Evolutionary conservation across 352 stramenopile species (phyloP), one percentile per base, ranked within the genome.

Genomic region (Thraustochytrium sp.): DNA sequence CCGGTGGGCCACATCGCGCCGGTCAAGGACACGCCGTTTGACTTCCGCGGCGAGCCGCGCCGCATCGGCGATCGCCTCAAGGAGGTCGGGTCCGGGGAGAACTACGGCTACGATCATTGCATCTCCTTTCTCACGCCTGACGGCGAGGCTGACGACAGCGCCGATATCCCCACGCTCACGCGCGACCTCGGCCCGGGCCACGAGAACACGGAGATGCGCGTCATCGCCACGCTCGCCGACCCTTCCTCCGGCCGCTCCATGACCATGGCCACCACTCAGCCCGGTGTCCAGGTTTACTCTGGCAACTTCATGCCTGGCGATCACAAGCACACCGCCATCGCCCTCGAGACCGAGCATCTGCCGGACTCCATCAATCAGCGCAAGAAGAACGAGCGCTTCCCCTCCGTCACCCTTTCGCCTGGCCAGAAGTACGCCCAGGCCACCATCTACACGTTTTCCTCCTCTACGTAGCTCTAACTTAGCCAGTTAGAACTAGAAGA

Each of bases 241-340:
- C 31, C 36, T 31, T 16, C 34, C 2, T 40, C n/a, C 3, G 84
- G 77, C 4, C 40, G 75, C 16, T 5, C 44, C 18, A 61, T 87
- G 38, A 54, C 61, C 3, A 40, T 87, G 2, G 18, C 37, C 2
- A 84, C 74, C 29, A 86, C 48, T 18, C 82, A 87, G 63, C 82
- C 82, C 16, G 85, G 82, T 21, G 44, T 87, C 23, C 85, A 87
- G 42, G 31, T 87, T 0, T 87, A 87, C 61, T 85, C 85, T 31
- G 85, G 36, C 31, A 87, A 87, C 64, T 87, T 72, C n/a, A 49
- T 87, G 23, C 37, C 38, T 31, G 46, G 63, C 21, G 49, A 82
- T 8, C 44, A 34, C n/a, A 37, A 48, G 21, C 82, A 85, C 51
- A 31, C 65, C 11, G 82, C 9, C 29, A 34, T 87, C 13, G 64